A percentile compares a stretch with the other conserved stretches of the same genome.
Conservation (phyloP, 2,329 filamentous ascomycete genomes). For the Juglanconis sp. region DNA sequence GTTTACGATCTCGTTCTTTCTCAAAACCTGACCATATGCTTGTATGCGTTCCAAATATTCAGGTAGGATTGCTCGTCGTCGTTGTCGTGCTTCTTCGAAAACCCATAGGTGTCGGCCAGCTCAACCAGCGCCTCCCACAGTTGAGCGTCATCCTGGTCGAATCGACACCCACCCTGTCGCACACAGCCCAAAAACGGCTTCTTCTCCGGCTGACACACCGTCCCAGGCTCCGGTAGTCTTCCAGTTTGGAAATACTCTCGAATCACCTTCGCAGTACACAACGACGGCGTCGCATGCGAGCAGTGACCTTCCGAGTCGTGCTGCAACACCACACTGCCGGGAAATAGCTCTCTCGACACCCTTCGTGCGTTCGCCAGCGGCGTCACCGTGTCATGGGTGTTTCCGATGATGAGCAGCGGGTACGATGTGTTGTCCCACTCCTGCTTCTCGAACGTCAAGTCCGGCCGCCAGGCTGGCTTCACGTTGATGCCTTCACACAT, state of each 20-base stretch:
- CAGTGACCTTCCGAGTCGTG: conserved; percentile 10
- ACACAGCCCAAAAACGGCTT: conserved; percentile 6
- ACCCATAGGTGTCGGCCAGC: conserved; percentile 5
- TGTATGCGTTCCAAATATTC: background rate
- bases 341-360: background rate
- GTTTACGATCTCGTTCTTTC: background rate
- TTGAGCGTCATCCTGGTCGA: background rate
- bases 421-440: conserved; percentile 2
- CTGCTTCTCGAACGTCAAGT: background rate
- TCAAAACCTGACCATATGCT: background rate
- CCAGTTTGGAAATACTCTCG: conserved; percentile 1
- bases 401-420: background rate
- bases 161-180: background rate
- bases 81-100: background rate
- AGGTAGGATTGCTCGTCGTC: background rate
- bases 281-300: conserved; percentile 1
- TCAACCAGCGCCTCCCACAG: conserved; percentile 1
- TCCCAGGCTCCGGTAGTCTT: background rate
- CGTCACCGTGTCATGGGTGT: background rate
- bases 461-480: background rate
- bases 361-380: background rate
- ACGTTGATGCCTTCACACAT: background rate
- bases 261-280: conserved; percentile 1
- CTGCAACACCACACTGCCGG: background rate
- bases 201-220: background rate